phyloP scores from a whole-genome alignment of 1,284 basidiomycete species.

The Ceraceosorus guamensis region DNA sequence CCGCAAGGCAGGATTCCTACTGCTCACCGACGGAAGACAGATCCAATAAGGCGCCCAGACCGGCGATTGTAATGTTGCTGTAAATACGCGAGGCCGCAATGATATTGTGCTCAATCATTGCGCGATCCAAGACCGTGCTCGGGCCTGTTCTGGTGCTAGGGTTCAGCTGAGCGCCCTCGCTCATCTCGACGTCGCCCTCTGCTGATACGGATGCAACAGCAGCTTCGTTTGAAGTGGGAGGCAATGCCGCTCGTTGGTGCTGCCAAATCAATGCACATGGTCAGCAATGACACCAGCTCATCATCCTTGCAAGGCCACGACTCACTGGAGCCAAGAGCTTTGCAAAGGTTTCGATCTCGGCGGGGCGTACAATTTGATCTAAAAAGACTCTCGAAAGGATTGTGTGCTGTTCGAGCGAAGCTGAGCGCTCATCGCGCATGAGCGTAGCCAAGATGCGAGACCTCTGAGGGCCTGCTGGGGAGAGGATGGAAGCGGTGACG shows the following conservation, averaged over 20 bases:
- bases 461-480: conserved; percentile 89
- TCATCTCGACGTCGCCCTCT: conserved; percentile 6
- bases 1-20: too few relatives aligned
- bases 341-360: conserved; percentile 84
- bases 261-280: too few relatives aligned
- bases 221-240: conserved; percentile 36
- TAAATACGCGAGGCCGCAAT: conserved; percentile 74
- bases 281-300: too few relatives aligned
- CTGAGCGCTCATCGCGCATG: conserved; percentile 83
- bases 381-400: conserved; percentile 96
- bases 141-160: conserved; percentile 56
- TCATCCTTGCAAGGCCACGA: too few relatives aligned
- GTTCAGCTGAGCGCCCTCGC: conserved; percentile 1
- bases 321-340: conserved; percentile 70
- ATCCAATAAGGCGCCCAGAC: conserved; percentile 27
- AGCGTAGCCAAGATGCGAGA: conserved; percentile 83
- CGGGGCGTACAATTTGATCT: conserved; percentile 83
- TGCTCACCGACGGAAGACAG: conserved; percentile 24
- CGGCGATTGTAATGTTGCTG: conserved; percentile 29
- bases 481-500: conserved; percentile 91
- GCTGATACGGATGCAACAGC: background rate
- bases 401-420: conserved; percentile 69
- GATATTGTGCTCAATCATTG: conserved; percentile 96
- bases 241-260: conserved; percentile 86
- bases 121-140: conserved; percentile 89